phyloP scores from a whole-genome alignment of 1,284 basidiomycete species.

The Rugosomyces carneus region DNA sequence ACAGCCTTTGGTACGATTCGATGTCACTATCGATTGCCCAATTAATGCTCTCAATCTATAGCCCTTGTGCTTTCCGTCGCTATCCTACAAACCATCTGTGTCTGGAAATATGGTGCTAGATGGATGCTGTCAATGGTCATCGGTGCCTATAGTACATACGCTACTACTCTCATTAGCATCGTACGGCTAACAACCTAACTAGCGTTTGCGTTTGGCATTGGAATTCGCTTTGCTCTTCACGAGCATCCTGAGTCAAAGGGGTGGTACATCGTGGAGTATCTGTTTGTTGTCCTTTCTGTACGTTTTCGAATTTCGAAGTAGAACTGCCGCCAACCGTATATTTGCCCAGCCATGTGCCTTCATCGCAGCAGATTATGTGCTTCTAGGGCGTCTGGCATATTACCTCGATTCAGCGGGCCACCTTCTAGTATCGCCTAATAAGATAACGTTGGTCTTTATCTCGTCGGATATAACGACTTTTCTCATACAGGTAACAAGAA shows the following conservation, averaged over 20 bases:
- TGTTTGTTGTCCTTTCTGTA: constrained; percentile 63
- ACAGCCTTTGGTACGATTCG: constrained; percentile 43
- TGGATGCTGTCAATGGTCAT: constrained; percentile 66
- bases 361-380: constrained; percentile 67
- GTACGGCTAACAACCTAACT: background rate
- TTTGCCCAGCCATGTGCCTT: constrained; percentile 60
- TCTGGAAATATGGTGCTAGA: constrained; percentile 44
- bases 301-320: constrained; percentile 16
- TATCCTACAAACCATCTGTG: constrained; percentile 43
- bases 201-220: constrained; percentile 51
- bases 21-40: background rate
- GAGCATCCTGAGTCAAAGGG: constrained; percentile 37
- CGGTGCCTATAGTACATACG: constrained; percentile 51
- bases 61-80: constrained; percentile 47
- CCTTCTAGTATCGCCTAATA: constrained; percentile 47
- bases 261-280: constrained; percentile 53
- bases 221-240: constrained; percentile 43
- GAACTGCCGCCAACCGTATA: background rate
- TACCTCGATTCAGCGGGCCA: constrained; percentile 46
- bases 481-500: constrained; percentile 60
- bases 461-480: constrained; percentile 63
- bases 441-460: constrained; percentile 49
- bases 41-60: constrained; percentile 18
- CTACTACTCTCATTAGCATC: background rate
- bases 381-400: constrained; percentile 56